Evolutionary conservation across 192 early-diverging fungal genomes (phyloP), one percentile per base, ranked within the genome.

Genomic region (Coemansia brasiliensis): DNA sequence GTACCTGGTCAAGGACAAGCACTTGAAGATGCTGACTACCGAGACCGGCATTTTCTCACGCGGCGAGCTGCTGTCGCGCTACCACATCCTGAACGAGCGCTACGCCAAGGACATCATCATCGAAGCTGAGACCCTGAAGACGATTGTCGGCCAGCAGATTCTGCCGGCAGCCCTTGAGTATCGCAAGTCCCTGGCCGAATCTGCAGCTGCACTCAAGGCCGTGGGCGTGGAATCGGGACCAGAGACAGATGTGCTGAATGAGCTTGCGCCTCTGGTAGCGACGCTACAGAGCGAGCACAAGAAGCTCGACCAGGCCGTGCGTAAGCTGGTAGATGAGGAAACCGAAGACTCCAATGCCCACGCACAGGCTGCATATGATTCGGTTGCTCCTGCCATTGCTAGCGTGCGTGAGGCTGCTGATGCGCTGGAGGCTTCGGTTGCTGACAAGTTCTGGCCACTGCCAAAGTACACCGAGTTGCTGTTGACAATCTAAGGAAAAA

Each of bases 401-500:
- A 69, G 74, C 27, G 83, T 86, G 39, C 86, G 96, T 55, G 41
- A 49, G 6, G 65, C 81, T 13, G 85, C 87, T 38, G 94, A 96
- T 67, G 60, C 60, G 39, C 80, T 99, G 27, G 95, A 99, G 81
- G 51, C 66, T n/a, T 45, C 89, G 22, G 83, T 92, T 42, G 86
- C 89, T 24, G 93, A 97, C 85, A 94, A 93, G 86, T 85, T 81
- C 80, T 99, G 95, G 93, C 93, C 93, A 25, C 87, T 92, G 74
- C 96, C 96, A 77, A 95, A 94, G 82, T 98, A 98, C 85, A 86
- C 88, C 25, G 94, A 98, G 83, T 85, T 98, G 39, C 81, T 94
- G 54, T 85, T 90, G 52, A 87, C 82, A 21, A 71, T 87, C 56
- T 85, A 77, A 82, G n/a, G n/a, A n/a, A n/a, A n/a, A n/a, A n/a